Percentiles rank a stretch among this genome's conserved stretches.
Conservation (phyloP, 352 stramenopile genomes). For the Phytophthora hybrid region DNA sequence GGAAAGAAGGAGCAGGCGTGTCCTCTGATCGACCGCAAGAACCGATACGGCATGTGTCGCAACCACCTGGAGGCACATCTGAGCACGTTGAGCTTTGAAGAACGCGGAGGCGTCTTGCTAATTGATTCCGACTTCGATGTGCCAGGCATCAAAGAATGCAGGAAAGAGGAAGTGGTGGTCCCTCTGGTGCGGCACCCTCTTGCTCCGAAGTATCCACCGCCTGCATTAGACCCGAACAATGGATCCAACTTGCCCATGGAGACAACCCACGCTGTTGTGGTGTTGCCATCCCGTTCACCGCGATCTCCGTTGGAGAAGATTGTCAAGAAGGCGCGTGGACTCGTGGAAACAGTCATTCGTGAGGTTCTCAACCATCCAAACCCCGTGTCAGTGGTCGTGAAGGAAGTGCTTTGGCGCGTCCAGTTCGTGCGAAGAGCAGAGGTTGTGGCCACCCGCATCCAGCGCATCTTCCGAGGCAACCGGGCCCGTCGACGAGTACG, state of each 20-base stretch:
- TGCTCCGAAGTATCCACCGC: slow-evolving; percentile 58
- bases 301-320: slow-evolving; percentile 16
- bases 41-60: slow-evolving; percentile 72
- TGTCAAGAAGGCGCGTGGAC: slow-evolving; percentile 16
- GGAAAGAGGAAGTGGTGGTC: slow-evolving; percentile 33
- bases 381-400: slow-evolving; percentile 50
- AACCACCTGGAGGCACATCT: slow-evolving; percentile 77
- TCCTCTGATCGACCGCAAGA: slow-evolving; percentile 59
- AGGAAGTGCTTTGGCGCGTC: slow-evolving; percentile 65
- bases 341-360: slow-evolving; percentile 7
- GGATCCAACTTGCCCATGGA: slow-evolving; percentile 19
- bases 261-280: slow-evolving; percentile 25
- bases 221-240: background rate
- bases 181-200: slow-evolving; percentile 52
- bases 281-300: slow-evolving; percentile 18
- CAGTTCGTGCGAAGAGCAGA: slow-evolving; percentile 62
- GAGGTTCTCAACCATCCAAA: slow-evolving; percentile 50
- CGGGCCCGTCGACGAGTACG: slow-evolving; percentile 56
- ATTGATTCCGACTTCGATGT: slow-evolving; percentile 75
- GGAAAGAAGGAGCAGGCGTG: slow-evolving; percentile 45
- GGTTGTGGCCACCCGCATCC: slow-evolving; percentile 66
- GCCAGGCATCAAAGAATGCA: slow-evolving; percentile 67
- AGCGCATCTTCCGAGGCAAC: slow-evolving; percentile 76
- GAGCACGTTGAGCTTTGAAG: slow-evolving; percentile 59
- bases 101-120: slow-evolving; percentile 48